These are phyloP conservation scores for Penicillium bialowiezense DNA, from an alignment of 495 filamentous ascomycete species.

Conservation along the genomic window DNA sequence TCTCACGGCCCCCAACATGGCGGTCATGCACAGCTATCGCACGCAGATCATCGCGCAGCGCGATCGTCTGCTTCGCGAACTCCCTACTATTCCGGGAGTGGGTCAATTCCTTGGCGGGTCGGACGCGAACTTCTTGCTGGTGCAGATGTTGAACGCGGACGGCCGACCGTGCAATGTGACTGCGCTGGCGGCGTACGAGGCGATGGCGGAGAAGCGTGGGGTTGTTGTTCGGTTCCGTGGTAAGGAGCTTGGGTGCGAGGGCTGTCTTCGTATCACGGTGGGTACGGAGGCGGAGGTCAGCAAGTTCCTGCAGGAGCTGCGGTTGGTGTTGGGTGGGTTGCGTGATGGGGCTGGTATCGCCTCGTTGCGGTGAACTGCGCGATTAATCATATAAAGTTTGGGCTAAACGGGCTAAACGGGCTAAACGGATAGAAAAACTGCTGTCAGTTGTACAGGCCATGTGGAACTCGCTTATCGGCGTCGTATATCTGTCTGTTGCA, in stretches of 20 bases:
- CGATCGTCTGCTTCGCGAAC: constrained; percentile 65
- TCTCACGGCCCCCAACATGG: constrained; percentile 59
- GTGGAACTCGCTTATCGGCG: too few relatives aligned
- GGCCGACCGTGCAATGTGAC: constrained; percentile 73
- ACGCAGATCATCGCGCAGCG: constrained; percentile 71
- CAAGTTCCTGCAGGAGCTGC: constrained; percentile 67
- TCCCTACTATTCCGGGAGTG: constrained; percentile 74
- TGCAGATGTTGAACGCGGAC: constrained; percentile 72
- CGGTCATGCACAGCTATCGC: constrained; percentile 66
- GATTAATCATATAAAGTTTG: too few relatives aligned
- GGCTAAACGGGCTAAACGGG: too few relatives aligned
- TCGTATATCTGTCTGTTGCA: too few relatives aligned
- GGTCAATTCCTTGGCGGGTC: constrained; percentile 78
- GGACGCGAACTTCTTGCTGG: constrained; percentile 85
- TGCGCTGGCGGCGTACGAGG: constrained; percentile 77
- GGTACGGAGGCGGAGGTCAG: constrained; percentile 85
- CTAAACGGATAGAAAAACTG: too few relatives aligned
- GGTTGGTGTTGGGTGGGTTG: constrained; percentile 54
- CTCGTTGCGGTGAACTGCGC: constrained; percentile 2
- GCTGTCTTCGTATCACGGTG: constrained; percentile 87
- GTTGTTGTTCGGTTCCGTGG: constrained; percentile 93
- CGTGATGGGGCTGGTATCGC: constrained; percentile 24
- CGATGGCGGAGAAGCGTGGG: constrained; percentile 78
- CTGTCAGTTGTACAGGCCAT: too few relatives aligned
- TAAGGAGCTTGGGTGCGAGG: constrained; percentile 84